A percentile compares a stretch with the other conserved stretches of the same genome.
These are phyloP conservation scores for Colletotrichum sp. DNA, from an alignment of 2,329 filamentous ascomycete species.

Conservation along the genomic window DNA sequence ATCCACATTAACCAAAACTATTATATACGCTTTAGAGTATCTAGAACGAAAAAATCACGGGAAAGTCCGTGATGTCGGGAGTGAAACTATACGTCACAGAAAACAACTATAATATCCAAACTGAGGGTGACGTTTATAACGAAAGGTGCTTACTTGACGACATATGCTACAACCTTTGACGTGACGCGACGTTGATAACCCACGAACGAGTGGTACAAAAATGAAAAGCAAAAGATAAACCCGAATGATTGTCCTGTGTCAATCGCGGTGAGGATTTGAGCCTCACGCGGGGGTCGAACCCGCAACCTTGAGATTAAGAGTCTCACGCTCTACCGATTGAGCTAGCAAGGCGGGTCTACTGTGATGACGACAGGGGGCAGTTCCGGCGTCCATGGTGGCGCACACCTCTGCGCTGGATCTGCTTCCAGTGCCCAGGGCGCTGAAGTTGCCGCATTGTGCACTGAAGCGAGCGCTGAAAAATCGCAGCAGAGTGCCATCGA, in stretches of 20 bases:
- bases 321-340: constrained; percentile 78
- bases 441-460: neutral
- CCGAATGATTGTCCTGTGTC: neutral
- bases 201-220: neutral
- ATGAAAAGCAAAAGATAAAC: neutral
- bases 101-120: rapidly evolving
- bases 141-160: rapidly evolving
- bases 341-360: constrained; percentile 49
- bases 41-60: rapidly evolving
- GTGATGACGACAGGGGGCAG: neutral
- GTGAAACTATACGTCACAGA: rapidly evolving
- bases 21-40: rapidly evolving
- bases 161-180: rapidly evolving
- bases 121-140: rapidly evolving
- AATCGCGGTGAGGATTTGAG: constrained; percentile 24
- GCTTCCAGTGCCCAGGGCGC: neutral
- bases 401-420: neutral
- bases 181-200: neutral
- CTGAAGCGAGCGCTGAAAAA: neutral
- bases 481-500: neutral
- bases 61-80: rapidly evolving
- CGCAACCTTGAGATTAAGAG: constrained; percentile 52
- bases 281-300: constrained; percentile 29
- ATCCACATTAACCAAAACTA: rapidly evolving
- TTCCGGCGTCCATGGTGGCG: neutral